Evolutionary conservation across 306 rosid genomes (phyloP).

Genomic region (Dalbergia cochinchinensis): DNA sequence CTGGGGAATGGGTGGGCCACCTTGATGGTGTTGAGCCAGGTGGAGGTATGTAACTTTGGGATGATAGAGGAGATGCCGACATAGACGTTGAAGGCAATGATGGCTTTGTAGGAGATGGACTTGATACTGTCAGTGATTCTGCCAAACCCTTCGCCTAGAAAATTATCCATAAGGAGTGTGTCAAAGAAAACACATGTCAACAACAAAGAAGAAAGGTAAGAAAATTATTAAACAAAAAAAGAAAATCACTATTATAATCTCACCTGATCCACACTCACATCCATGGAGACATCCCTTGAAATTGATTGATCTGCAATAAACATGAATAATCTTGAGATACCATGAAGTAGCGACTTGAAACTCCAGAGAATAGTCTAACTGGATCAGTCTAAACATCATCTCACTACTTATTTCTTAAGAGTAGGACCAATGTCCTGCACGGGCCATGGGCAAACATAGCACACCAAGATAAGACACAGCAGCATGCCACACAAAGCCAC

Average conservation of each 20-base stretch:
- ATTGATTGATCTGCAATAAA: slow-evolving; percentile 70
- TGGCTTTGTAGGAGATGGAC: slow-evolving; percentile 68
- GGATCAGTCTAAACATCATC: slow-evolving; percentile 8
- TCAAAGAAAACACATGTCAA: slow-evolving; percentile 28
- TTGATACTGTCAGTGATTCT: slow-evolving; percentile 60
- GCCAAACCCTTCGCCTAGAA: slow-evolving; percentile 67
- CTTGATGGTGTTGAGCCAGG: slow-evolving; percentile 62
- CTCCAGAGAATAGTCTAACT: slow-evolving; percentile 15
- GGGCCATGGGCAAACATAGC: background rate
- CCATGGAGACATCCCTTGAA: slow-evolving; percentile 71
- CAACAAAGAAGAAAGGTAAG: slow-evolving; percentile 18
- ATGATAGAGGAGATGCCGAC: slow-evolving; percentile 73
- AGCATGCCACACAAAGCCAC: slow-evolving; percentile 34
- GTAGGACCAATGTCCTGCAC: slow-evolving; percentile 3
- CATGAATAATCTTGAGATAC: slow-evolving; percentile 41
- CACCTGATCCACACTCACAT: slow-evolving; percentile 81
- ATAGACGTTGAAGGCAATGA: slow-evolving; percentile 77
- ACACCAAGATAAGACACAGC: background rate
- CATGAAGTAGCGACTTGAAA: slow-evolving; percentile 30
- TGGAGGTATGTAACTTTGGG: slow-evolving; percentile 65
- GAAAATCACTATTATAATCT: slow-evolving; percentile 39
- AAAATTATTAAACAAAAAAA: background rate
- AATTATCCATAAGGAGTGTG: slow-evolving; percentile 29
- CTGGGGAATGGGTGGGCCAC: slow-evolving; percentile 72
- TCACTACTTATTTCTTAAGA: background rate